Conservation (phyloP, 306 rosid species). For the Luffa acutangula region DNA sequence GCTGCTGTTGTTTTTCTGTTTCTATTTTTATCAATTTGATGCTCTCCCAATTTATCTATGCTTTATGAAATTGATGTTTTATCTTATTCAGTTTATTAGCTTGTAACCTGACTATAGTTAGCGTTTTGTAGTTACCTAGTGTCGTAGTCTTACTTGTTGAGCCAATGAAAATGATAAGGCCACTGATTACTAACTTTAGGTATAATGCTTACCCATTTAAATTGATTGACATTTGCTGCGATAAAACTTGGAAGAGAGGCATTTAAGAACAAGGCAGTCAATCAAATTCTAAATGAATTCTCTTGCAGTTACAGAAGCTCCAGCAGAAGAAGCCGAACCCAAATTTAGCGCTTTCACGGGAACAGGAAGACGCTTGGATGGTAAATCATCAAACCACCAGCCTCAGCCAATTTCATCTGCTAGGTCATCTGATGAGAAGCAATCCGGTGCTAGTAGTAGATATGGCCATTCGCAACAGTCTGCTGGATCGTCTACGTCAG, state of each 20-base stretch:
- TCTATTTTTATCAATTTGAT: neutral
- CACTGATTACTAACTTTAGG: neutral
- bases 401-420: constrained; percentile 42
- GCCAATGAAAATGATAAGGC: neutral
- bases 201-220: neutral
- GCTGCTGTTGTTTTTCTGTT: neutral
- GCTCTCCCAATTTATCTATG: neutral
- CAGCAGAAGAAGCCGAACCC: constrained; percentile 47
- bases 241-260: neutral
- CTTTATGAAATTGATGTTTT: neutral
- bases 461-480: constrained; percentile 42
- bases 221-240: neutral
- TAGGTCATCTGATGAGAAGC: constrained; percentile 39
- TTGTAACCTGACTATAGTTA: neutral
- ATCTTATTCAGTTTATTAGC: neutral
- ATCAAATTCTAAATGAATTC: neutral
- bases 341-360: constrained; percentile 89
- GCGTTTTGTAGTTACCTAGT: neutral
- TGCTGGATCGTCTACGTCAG: constrained; percentile 62
- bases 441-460: constrained; percentile 11
- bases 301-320: constrained; percentile 50
- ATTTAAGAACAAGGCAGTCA: neutral
- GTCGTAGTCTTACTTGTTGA: neutral
- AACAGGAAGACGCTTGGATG: constrained; percentile 86
- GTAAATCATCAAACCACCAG: constrained; percentile 51